Conservation (phyloP, 2,329 filamentous ascomycete species). For the Ceratocystis huliohia region DNA sequence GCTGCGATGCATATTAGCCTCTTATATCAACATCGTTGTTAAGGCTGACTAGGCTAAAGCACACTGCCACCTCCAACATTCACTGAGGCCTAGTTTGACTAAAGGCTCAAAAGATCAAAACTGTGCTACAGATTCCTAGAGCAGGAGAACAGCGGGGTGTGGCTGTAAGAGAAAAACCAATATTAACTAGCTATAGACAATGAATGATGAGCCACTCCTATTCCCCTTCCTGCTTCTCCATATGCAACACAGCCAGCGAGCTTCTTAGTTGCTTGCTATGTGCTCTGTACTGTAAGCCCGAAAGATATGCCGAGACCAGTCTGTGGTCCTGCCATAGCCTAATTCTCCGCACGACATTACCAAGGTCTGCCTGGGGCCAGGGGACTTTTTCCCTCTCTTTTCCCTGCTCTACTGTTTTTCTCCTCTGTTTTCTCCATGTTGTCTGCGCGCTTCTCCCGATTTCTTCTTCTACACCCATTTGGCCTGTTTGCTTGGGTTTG, state of each 20-base stretch:
- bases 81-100: background rate
- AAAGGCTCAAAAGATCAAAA: background rate
- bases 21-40: no score
- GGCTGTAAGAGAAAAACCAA: background rate
- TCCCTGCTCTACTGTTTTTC: background rate
- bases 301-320: conserved; percentile 8
- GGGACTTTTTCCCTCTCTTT: background rate
- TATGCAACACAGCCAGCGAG: background rate
- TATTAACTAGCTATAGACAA: background rate
- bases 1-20: no score
- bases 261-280: background rate
- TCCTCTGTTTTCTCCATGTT: background rate
- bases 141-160: background rate
- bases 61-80: background rate
- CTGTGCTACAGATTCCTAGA: background rate
- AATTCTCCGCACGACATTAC: background rate
- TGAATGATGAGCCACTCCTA: background rate
- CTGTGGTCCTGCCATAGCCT: conserved; percentile 1
- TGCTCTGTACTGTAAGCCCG: conserved; percentile 2
- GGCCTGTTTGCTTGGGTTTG: no score
- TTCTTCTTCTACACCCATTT: background rate
- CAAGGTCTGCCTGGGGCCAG: background rate
- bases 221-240: background rate
- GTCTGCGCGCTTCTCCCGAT: background rate
- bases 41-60: background rate